Conservation (phyloP, 2,329 filamentous ascomycete species). For the Claviceps sp. region DNA sequence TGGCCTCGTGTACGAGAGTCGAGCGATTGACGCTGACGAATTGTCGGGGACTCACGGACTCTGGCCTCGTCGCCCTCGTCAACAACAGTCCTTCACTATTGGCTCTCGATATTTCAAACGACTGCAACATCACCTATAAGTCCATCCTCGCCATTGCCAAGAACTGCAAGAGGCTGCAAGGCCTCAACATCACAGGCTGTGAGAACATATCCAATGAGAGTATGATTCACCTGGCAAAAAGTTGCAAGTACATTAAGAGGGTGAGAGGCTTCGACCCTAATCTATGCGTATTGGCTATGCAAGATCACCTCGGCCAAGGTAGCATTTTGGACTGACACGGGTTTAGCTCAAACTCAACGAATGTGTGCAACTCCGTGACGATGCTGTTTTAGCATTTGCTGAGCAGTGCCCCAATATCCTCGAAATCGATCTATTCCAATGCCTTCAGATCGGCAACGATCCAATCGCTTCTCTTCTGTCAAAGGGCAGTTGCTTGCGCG, state of each 20-base stretch:
- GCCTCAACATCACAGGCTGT: conserved; percentile 84
- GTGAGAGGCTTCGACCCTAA: conserved; percentile 33
- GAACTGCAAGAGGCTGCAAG: conserved; percentile 76
- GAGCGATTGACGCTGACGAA: conserved; percentile 88
- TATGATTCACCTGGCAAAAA: conserved; percentile 65
- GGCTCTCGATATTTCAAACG: conserved; percentile 77
- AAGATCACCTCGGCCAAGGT: neutral
- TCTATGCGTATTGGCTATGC: neutral
- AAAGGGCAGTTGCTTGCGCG: conserved; percentile 71
- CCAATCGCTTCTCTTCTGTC: conserved; percentile 71
- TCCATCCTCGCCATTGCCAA: conserved; percentile 67
- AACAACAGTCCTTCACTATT: conserved; percentile 68
- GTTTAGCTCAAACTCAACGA: conserved; percentile 82
- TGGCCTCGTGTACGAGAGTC: conserved; percentile 75
- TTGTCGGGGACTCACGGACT: conserved; percentile 74
- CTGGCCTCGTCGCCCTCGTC: conserved; percentile 67
- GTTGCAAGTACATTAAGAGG: conserved; percentile 75
- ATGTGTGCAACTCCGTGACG: conserved; percentile 72
- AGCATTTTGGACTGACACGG: neutral
- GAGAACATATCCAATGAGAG: conserved; percentile 75
- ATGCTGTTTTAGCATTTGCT: conserved; percentile 73
- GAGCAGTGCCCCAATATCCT: conserved; percentile 82
- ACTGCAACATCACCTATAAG: conserved; percentile 71
- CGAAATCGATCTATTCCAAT: conserved; percentile 89
- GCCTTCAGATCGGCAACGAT: conserved; percentile 65